These are phyloP conservation scores for Tricholoma flavovirens DNA, from an alignment of 768 basidiomycete species.

Conservation along the genomic window DNA sequence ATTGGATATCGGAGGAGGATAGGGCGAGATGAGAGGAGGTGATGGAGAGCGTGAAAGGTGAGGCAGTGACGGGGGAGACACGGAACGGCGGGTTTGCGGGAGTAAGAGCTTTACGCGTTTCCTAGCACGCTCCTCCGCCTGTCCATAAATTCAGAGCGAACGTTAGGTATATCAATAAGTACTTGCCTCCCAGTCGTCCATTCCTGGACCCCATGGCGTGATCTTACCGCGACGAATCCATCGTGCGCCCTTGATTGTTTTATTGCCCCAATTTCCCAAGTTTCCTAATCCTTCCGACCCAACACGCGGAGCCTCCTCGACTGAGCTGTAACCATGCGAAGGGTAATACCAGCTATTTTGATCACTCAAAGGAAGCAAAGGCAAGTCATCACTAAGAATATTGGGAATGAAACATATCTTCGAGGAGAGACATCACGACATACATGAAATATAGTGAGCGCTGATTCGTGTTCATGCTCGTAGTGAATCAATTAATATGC, in stretches of 20 bases:
- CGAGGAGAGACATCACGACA: slow-evolving; percentile 15
- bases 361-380: slow-evolving; percentile 52
- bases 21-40: slow-evolving; percentile 73
- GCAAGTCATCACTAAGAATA: slow-evolving; percentile 10
- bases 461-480: not conserved
- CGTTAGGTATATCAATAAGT: not conserved
- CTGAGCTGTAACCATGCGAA: slow-evolving; percentile 65
- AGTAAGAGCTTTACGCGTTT: slow-evolving; percentile 70
- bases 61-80: slow-evolving; percentile 66
- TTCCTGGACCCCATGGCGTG: slow-evolving; percentile 74
- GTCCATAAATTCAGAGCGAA: slow-evolving; percentile 12
- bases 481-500: not conserved
- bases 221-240: slow-evolving; percentile 84
- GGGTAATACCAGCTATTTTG: slow-evolving; percentile 82
- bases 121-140: slow-evolving; percentile 81
- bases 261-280: slow-evolving; percentile 86
- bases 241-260: slow-evolving; percentile 65
- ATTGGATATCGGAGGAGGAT: slow-evolving; percentile 58
- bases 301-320: slow-evolving; percentile 47
- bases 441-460: not conserved
- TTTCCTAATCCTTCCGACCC: slow-evolving; percentile 41
- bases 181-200: slow-evolving; percentile 83
- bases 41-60: slow-evolving; percentile 73
- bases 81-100: slow-evolving; percentile 56
- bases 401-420: not conserved